Percentiles rank a stretch among this genome's conserved stretches.
phyloP scores from a whole-genome alignment of 2,329 filamentous ascomycete genomes.

The Akanthomyces muscarius region DNA sequence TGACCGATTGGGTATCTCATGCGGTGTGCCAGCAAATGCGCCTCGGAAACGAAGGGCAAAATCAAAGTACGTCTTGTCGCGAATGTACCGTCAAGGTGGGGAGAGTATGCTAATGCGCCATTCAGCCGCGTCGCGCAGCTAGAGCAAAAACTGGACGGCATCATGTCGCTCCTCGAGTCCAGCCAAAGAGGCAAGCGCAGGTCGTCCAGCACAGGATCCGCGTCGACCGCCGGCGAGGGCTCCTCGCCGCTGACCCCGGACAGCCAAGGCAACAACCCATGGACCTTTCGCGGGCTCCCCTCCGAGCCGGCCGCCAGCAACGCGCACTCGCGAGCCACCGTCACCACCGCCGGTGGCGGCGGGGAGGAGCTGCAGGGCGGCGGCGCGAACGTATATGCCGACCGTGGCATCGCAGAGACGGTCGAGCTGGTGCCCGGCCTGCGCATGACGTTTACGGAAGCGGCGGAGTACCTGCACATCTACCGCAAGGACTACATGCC shows the following conservation, averaged over 20 bases:
- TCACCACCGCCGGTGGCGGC: not conserved
- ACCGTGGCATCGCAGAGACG: not conserved
- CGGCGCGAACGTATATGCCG: not conserved
- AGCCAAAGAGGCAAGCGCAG: not conserved
- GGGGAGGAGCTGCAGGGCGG: not conserved
- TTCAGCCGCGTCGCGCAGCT: slow-evolving; percentile 28
- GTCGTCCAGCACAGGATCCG: slow-evolving; percentile 2
- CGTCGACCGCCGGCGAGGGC: not conserved
- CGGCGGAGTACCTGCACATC: slow-evolving; percentile 26
- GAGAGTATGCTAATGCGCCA: too few relatives aligned
- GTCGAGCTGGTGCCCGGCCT: slow-evolving; percentile 27
- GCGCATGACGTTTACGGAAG: slow-evolving; percentile 26
- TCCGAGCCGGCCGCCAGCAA: not conserved
- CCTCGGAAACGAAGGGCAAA: slow-evolving; percentile 25
- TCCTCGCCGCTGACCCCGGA: slow-evolving; percentile 20
- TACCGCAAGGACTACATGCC: slow-evolving; percentile 28
- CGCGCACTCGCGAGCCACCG: too few relatives aligned
- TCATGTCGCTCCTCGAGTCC: slow-evolving; percentile 26
- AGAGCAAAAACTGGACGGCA: slow-evolving; percentile 29
- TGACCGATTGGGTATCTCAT: slow-evolving; percentile 23
- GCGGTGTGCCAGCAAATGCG: slow-evolving; percentile 24
- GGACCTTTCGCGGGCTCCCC: not conserved
- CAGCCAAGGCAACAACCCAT: slow-evolving; percentile 1
- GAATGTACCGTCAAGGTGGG: too few relatives aligned
- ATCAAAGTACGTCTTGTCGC: slow-evolving; percentile 23